Evolutionary conservation across 208 protist species (phyloP), one percentile per base, ranked within the genome.

Genomic region (Borovskyia barvae): DNA sequence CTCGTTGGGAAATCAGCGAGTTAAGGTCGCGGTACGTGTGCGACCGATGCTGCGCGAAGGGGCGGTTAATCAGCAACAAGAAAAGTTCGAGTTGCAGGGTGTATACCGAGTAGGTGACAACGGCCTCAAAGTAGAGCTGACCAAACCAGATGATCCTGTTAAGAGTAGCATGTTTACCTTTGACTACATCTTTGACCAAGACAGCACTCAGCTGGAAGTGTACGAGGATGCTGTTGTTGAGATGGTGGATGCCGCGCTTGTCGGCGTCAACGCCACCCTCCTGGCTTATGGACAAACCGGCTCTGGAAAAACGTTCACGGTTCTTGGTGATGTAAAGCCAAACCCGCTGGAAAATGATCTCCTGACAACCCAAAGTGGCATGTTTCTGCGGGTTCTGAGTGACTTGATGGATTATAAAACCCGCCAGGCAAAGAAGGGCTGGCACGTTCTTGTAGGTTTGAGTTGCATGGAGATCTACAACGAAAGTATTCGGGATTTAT

Each of bases 231-330:
- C 87, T 20, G 90, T 89, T 0, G 66, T 88, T 42, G 73, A 82
- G 35, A 84, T 88, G 57, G 88, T 97, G 24, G 76, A 93, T 5
- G 82, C 84, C 37, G 84, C 87, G 6, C 70, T 97, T 5, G 72
- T 85, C 15, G 92, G 90, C 46, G 77, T 79, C 41, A 93, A 94
- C 56, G 82, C 74, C 14, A 86, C 77, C 1, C 62, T 97, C 2
- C 70, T 95, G 17, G 85, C 89, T 9, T 97, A 96, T 68, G 93
- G 94, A 4, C 92, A 97, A 72, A 97, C 92, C 1, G 90, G 94
- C 14, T 86, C 78, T 19, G 96, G 96, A 33, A 96, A 96, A 71
- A 94, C 91, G 33, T 93, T 88, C 70, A 88, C 80, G 2, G 75
- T 94, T 14, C 74, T 96, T 4, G 87, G 89, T 30, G 78, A 78